Evolutionary conservation across 441 rosid genomes (phyloP), one percentile per base, ranked within the genome.

Genomic region (Gossypium davidsonii): DNA sequence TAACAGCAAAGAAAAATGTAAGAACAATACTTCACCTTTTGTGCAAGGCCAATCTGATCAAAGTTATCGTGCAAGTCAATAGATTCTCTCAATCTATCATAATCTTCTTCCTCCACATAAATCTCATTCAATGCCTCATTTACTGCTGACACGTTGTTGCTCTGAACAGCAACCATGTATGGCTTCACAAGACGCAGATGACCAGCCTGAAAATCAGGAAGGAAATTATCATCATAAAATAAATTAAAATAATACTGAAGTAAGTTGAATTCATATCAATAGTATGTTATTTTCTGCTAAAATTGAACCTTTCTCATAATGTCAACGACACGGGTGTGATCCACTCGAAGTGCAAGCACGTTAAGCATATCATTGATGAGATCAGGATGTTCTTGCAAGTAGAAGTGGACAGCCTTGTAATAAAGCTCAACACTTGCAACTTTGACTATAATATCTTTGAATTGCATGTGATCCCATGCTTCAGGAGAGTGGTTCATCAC

Each of bases 391-490:
- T 96, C 97, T 85, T 96, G 93, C 89, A 93, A 82, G 85, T 96
- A 96, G 83, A 96, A 96, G 85, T 96, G 98, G 64, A 96, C 97
- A 0, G 99, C 98, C 87, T 96, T 96, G 63, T 96, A 96, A 79
- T 96, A 93, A 51, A 96, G 86, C 79, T 96, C 99, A 2, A 96
- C 99, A 83, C 84, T 96, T 14, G 97, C 99, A 82, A 93, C 97
- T 85, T 96, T 96, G 73, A 93, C 98, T 0, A 80, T 82, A 11
- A 96, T 87, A 69, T 93, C 99, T 84, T 96, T 96, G 80, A 96
- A 93, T 78, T 96, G 99, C 99, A 96, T 96, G 89, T 93, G 97
- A 73, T 96, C 99, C 99, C 99, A 96, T 21, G 99, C 99, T 88
- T 93, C 98, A 0, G 99, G 99, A 55, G 99, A 96, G 83, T 96